Base-by-base conservation (phyloP, 495 filamentous ascomycete genomes). In the Amphirosellinia nigrospora region DNA sequence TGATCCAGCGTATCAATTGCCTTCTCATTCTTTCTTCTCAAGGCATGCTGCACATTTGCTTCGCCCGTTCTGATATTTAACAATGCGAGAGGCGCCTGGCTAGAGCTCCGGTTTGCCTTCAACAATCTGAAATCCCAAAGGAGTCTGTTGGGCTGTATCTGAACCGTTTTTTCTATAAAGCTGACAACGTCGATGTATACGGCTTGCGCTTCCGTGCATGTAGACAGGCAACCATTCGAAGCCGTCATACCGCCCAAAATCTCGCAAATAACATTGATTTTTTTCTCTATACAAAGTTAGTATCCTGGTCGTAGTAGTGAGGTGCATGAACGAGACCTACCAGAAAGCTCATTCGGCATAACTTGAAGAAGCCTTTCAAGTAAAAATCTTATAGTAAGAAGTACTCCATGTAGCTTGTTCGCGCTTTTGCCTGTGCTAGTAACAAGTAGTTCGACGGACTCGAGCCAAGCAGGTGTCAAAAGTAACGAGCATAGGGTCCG, bases 401-500 rank as follows among this genome's bases (percentile, higher is more conserved):
- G 79, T 30, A 84, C 79, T 0, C 92, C 92, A 64, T 98, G 95
- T 0, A 92, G 63, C 69, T 88, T 86, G n/a, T 83, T 82, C 3
- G 75, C 73, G 0, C 74, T 77, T 4, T 79, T 73, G 8, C 66
- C 69, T 30, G 68, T 56, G 0, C 72, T 74, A 45, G 74, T 69
- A 8, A 94, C 64, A 11, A 94, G 80, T 3, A 70, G 46, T 9
- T 72, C 73, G 19, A 91, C 77, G 26, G 84, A 84, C 3, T 75
- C 66, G 4, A 86, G 72, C 74, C 89, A 88, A n/a, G 86, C 78
- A 7, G 79, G 68, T 19, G 82, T 77, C 4, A 88, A 77, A 45
- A 92, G 74, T 50, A 94, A 83, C n/a, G 87, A 88, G 63, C 89
- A 89, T 69, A 93, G 85, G 10, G 94, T 92, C 48, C 92, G 87